Percentiles rank a stretch among this genome's conserved stretches.
phyloP scores from a whole-genome alignment of 2,329 filamentous ascomycete species.

The Keithomyces neogunnii region DNA sequence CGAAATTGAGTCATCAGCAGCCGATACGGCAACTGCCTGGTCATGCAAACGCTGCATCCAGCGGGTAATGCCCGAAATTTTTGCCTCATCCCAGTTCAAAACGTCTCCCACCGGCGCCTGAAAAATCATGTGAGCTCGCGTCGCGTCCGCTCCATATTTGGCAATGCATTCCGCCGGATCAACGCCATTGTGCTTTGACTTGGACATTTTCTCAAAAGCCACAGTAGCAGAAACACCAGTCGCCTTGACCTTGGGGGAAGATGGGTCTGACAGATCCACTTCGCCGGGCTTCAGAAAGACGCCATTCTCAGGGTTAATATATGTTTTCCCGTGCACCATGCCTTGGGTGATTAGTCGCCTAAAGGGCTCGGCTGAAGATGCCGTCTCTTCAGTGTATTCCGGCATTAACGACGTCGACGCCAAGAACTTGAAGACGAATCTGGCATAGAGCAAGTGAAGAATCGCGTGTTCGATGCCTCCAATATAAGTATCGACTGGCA shows the following conservation, averaged over 20 bases:
- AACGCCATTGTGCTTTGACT: constrained; percentile 88
- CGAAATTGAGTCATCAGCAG: constrained; percentile 9
- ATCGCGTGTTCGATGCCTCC: constrained; percentile 89
- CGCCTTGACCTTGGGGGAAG: constrained; percentile 50
- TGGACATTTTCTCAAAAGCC: constrained; percentile 88
- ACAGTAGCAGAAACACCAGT: constrained; percentile 52
- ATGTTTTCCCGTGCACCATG: constrained; percentile 88
- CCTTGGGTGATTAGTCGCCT: constrained; percentile 76
- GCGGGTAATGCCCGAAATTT: constrained; percentile 71
- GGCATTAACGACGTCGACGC: constrained; percentile 45
- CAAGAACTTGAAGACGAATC: constrained; percentile 86
- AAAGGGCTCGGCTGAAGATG: constrained; percentile 61
- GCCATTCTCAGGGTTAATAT: constrained; percentile 63
- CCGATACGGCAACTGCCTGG: constrained; percentile 31
- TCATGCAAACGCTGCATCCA: constrained; percentile 67
- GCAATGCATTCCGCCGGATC: constrained; percentile 67
- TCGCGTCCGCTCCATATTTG: constrained; percentile 74
- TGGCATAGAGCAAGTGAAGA: constrained; percentile 77
- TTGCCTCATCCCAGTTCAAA: constrained; percentile 79
- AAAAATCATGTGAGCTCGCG: constrained; percentile 80
- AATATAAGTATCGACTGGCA: constrained; percentile 82
- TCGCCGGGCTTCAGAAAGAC: constrained; percentile 71
- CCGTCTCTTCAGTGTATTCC: constrained; percentile 22
- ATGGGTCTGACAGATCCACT: constrained; percentile 52
- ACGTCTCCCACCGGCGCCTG: constrained; percentile 77